phyloP scores from a whole-genome alignment of 345 rosid genomes.

The Lumnitzera littorea region DNA sequence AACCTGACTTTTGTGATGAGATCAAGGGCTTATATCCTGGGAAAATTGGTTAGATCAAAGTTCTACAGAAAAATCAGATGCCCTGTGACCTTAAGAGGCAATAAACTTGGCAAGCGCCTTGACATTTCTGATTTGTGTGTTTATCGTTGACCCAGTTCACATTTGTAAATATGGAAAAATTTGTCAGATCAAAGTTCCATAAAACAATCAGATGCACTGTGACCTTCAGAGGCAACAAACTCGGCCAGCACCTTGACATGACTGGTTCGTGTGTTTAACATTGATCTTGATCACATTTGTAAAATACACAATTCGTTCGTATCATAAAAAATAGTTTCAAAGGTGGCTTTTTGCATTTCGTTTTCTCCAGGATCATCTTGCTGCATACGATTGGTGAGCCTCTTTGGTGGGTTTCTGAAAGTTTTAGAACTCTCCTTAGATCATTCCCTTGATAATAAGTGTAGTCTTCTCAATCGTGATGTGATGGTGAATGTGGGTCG shows the following conservation, averaged over 20 bases:
- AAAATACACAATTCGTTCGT: not conserved
- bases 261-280: conserved; percentile 37
- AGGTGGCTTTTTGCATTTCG: too few species aligned
- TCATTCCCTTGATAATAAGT: too few species aligned
- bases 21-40: conserved; percentile 79
- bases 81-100: conserved; percentile 47
- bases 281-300: conserved; percentile 8
- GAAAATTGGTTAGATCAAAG: conserved; percentile 56
- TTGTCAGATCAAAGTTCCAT: conserved; percentile 44
- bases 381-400: too few species aligned
- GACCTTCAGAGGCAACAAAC: conserved; percentile 32
- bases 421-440: too few species aligned
- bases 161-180: not conserved
- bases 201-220: conserved; percentile 1
- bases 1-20: conserved; percentile 69
- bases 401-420: too few species aligned
- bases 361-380: too few species aligned
- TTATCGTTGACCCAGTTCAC: conserved; percentile 21
- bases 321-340: not conserved
- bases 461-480: too few species aligned
- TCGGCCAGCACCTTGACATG: conserved; percentile 52
- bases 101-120: conserved; percentile 49
- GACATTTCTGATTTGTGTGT: conserved; percentile 43
- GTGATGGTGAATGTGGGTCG: too few species aligned
- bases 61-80: conserved; percentile 52